Evolutionary conservation across 164 flowering plant species (phyloP).

Genomic region (Pachysandra terminalis): DNA sequence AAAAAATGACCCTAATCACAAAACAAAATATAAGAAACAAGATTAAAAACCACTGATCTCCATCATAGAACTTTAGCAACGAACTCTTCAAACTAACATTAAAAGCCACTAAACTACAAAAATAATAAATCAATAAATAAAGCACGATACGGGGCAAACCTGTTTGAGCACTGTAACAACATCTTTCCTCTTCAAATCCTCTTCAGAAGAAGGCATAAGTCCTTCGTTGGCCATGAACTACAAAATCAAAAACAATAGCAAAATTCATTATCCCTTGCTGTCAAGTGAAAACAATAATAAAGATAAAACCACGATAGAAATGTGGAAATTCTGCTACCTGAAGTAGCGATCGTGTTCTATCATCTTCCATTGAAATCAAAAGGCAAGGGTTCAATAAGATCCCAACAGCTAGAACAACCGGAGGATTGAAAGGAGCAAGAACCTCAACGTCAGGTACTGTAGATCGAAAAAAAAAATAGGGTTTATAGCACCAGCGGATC

Average conservation of each 20-base stretch:
- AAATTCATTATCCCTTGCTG: no score
- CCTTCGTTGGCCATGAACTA: no score
- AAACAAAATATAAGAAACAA: neutral
- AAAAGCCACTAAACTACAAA: neutral
- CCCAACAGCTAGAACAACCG: neutral
- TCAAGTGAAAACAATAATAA: neutral
- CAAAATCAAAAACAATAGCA: no score
- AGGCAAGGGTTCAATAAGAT: slow-evolving; percentile 12
- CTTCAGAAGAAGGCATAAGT: no score
- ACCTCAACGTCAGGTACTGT: neutral
- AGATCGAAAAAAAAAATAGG: slow-evolving; percentile 9
- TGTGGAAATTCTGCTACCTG: slow-evolving; percentile 7
- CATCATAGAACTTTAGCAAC: no score
- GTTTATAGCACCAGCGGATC: no score
- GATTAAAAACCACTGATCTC: no score
- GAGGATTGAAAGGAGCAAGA: neutral
- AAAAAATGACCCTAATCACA: neutral
- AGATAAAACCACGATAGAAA: neutral
- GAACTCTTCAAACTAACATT: neutral
- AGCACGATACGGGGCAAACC: no score
- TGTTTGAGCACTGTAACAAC: no score
- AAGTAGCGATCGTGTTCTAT: slow-evolving; percentile 14
- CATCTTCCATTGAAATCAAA: slow-evolving; percentile 16
- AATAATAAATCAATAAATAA: no score
- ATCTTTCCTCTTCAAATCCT: no score